Base-by-base conservation (phyloP, 108 stramenopile species). In the Nitzschia sp. region DNA sequence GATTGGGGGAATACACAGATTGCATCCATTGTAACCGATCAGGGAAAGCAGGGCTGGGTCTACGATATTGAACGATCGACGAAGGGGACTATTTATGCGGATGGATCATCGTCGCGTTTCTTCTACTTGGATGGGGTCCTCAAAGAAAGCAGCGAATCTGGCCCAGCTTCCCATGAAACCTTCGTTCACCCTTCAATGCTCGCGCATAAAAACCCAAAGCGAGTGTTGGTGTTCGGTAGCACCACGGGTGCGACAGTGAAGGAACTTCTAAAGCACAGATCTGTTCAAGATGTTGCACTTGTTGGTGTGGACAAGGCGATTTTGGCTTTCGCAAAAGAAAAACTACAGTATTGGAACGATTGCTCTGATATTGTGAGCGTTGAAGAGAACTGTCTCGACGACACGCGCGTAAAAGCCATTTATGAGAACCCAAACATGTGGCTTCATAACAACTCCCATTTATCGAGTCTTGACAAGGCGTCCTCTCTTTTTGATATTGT, bases 121-220 rank as follows among this genome's bases (percentile, higher is more conserved):
- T 47, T 86, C 6, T 83, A 72, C 53, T 45, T 83, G n/a, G 82
- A 83, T 68, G 85, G 85, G 2, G 73, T 71, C 9, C 22, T 81
- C 11, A 82, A 86, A 56, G 66, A 73, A 26, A 66, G 65, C 4
- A 55, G 58, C 29, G 23, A 71, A 8, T 75, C 74, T 0, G 72
- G 82, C 26, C 76, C 72, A 0, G 76, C 84, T 56, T 86, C 86
- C 55, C 91, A 94, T 75, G 95, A 96, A 68, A 53, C 73, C 27
- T 86, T 94, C 1, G 93, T 96, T 2, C 95, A 96, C 65, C 95
- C 95, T 35, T 91, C 90, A 19, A 92, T 96, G 93, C 71, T 96
- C 44, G 69, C 85, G 25, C 95, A 96, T 63, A 68, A 80, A 11
- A 63, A 81, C 36, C 92, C 95, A 17, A 92, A 88, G 56, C 68